These are phyloP conservation scores for Trichophaea hybrida DNA, from an alignment of 2,329 filamentous ascomycete genomes.

Conservation along the genomic window DNA sequence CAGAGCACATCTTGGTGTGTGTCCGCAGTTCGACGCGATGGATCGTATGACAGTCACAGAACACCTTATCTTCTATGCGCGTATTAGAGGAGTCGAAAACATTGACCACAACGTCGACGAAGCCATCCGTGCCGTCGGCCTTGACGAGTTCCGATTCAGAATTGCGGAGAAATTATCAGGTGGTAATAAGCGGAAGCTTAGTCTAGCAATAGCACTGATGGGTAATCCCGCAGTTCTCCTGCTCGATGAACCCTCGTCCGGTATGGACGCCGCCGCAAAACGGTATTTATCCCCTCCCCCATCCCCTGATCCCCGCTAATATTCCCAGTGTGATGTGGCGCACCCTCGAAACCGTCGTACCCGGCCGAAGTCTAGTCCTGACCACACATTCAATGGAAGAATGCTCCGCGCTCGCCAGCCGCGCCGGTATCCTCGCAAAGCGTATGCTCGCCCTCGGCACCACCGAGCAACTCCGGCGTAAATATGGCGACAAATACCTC, in stretches of 20 bases:
- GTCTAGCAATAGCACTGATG: conserved; percentile 77
- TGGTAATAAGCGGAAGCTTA: conserved; percentile 87
- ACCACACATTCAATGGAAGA: conserved; percentile 96
- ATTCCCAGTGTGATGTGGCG: conserved; percentile 62
- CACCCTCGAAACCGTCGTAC: conserved; percentile 57
- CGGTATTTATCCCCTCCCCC: conserved; percentile 32
- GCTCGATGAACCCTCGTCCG: conserved; percentile 76
- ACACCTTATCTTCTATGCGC: conserved; percentile 77
- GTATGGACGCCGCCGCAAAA: conserved; percentile 82
- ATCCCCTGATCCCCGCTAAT: neutral
- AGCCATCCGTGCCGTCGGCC: conserved; percentile 66
- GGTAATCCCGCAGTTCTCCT: conserved; percentile 78
- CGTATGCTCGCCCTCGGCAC: conserved; percentile 76
- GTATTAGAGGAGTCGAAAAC: conserved; percentile 61
- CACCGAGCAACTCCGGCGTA: conserved; percentile 53
- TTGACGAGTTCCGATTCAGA: conserved; percentile 53
- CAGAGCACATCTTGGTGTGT: conserved; percentile 70
- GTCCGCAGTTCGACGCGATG: conserved; percentile 75
- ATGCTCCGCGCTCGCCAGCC: conserved; percentile 69
- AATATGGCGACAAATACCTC: conserved; percentile 65
- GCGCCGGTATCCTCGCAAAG: conserved; percentile 72
- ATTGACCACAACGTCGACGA: conserved; percentile 63
- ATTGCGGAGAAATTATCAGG: conserved; percentile 72
- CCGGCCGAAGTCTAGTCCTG: conserved; percentile 67
- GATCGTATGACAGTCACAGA: conserved; percentile 83